Percentiles rank a stretch among this genome's conserved stretches.
Conservation (phyloP, 768 basidiomycete species). For the button mushroom (Agaricus bisporus) region DNA sequence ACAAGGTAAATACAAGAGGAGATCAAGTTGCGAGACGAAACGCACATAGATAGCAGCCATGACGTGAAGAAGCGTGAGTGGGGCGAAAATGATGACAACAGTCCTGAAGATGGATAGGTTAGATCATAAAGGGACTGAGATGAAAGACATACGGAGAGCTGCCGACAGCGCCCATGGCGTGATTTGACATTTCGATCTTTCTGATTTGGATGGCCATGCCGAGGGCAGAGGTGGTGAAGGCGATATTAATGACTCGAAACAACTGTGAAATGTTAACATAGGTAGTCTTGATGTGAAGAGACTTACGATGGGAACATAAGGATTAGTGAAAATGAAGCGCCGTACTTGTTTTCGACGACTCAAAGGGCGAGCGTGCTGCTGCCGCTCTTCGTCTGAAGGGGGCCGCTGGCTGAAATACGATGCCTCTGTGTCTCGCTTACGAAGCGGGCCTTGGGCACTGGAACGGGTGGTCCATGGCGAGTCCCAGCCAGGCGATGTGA, state of each 20-base stretch:
- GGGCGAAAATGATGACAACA: slow-evolving; percentile 81
- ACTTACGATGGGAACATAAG: slow-evolving; percentile 74
- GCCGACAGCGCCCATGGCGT: slow-evolving; percentile 67
- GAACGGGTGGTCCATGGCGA: slow-evolving; percentile 54
- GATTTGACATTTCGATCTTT: slow-evolving; percentile 39
- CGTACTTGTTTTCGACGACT: slow-evolving; percentile 44
- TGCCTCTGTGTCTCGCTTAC: slow-evolving; percentile 9
- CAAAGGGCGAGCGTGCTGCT: slow-evolving; percentile 17
- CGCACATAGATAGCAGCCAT: slow-evolving; percentile 81
- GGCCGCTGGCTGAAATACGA: slow-evolving; percentile 22
- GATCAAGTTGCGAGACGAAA: neutral
- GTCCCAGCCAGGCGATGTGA: slow-evolving; percentile 59
- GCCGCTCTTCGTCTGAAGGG: slow-evolving; percentile 18
- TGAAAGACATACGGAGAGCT: slow-evolving; percentile 62
- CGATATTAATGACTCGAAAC: slow-evolving; percentile 79
- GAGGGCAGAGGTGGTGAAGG: slow-evolving; percentile 74
- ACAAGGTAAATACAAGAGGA: slow-evolving; percentile 4
- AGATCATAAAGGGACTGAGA: neutral
- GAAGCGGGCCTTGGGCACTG: slow-evolving; percentile 32
- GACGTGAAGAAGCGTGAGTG: slow-evolving; percentile 78
- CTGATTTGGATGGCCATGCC: slow-evolving; percentile 77
- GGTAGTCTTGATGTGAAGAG: neutral
- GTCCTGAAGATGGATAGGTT: slow-evolving; percentile 36
- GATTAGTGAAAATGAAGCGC: slow-evolving; percentile 64
- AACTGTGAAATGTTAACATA: slow-evolving; percentile 37